A percentile compares a stretch with the other conserved stretches of the same genome.
Evolutionary conservation across 2,329 filamentous ascomycete genomes (phyloP).

Genomic region (Cyanodermella asteris): DNA sequence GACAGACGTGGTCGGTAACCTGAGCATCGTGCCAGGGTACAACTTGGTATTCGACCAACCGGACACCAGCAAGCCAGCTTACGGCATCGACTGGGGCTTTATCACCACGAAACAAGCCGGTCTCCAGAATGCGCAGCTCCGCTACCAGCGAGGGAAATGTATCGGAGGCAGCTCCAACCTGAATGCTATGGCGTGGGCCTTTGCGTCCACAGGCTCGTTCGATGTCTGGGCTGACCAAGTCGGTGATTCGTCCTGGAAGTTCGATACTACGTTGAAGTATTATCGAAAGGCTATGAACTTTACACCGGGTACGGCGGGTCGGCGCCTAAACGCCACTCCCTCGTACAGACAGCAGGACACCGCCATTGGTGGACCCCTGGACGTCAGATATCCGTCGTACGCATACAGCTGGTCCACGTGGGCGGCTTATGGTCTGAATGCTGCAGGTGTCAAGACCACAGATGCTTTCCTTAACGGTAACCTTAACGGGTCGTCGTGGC

Average conservation of each 20-base stretch:
- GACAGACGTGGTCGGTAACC: conserved; percentile 1
- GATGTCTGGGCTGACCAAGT: conserved; percentile 13
- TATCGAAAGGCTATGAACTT: conserved; percentile 13
- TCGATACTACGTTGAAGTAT: conserved; percentile 11
- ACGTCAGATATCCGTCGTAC: neutral
- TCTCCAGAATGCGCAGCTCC: conserved; percentile 7
- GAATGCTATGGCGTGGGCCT: conserved; percentile 4
- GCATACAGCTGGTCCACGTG: neutral
- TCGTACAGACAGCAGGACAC: neutral
- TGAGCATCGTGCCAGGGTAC: neutral
- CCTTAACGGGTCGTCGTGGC: conserved; percentile 1
- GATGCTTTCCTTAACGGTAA: neutral
- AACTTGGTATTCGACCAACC: neutral
- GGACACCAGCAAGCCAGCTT: neutral
- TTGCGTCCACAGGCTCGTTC: conserved; percentile 9
- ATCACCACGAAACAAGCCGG: conserved; percentile 9
- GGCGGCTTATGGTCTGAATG: neutral
- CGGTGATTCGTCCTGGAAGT: conserved; percentile 11
- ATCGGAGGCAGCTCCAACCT: conserved; percentile 10
- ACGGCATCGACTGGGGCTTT: conserved; percentile 13
- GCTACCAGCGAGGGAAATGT: conserved; percentile 17
- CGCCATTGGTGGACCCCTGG: neutral
- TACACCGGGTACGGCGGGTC: conserved; percentile 9
- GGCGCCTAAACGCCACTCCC: conserved; percentile 1
- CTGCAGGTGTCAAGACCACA: neutral